Conservation (phyloP, 108 stramenopile species). For the Cyclotella sp. region DNA sequence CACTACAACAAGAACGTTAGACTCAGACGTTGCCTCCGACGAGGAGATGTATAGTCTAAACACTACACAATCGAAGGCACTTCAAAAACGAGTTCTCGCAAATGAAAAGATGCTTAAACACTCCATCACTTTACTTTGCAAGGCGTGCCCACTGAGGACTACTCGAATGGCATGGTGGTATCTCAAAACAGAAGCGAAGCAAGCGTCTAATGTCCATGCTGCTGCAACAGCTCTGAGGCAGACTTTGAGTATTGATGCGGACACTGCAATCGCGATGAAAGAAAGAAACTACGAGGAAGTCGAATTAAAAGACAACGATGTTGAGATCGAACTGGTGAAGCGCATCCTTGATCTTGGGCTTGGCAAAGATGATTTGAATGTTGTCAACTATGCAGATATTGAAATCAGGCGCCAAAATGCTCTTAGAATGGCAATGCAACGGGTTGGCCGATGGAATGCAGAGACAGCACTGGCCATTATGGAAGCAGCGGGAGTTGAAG, state of each 20-base stretch:
- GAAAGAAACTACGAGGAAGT: constrained; percentile 60
- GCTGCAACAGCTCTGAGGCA: constrained; percentile 64
- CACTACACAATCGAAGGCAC: constrained; percentile 43
- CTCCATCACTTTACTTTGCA: constrained; percentile 66
- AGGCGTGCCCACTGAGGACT: constrained; percentile 64
- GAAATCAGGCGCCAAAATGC: constrained; percentile 37
- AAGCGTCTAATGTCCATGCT: constrained; percentile 59
- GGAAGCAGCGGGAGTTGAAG: constrained; percentile 76
- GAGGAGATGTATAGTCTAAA: constrained; percentile 33
- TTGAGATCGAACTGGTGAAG: constrained; percentile 66
- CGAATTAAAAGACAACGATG: constrained; percentile 62
- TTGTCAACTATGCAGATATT: constrained; percentile 20
- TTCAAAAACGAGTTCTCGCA: constrained; percentile 49
- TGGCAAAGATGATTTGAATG: constrained; percentile 34
- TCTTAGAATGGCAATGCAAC: constrained; percentile 52
- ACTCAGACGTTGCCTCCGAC: constrained; percentile 23
- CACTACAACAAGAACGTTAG: constrained; percentile 13
- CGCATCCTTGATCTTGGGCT: constrained; percentile 70
- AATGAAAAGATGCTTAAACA: constrained; percentile 66
- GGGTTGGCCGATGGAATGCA: constrained; percentile 81
- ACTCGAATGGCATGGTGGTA: constrained; percentile 82
- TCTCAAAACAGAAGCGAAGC: constrained; percentile 68
- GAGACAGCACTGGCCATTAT: constrained; percentile 70
- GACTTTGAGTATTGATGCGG: constrained; percentile 61
- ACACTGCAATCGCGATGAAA: constrained; percentile 62